Conservation (phyloP, 2,329 filamentous ascomycete genomes). For the Epichloe hybrida region DNA sequence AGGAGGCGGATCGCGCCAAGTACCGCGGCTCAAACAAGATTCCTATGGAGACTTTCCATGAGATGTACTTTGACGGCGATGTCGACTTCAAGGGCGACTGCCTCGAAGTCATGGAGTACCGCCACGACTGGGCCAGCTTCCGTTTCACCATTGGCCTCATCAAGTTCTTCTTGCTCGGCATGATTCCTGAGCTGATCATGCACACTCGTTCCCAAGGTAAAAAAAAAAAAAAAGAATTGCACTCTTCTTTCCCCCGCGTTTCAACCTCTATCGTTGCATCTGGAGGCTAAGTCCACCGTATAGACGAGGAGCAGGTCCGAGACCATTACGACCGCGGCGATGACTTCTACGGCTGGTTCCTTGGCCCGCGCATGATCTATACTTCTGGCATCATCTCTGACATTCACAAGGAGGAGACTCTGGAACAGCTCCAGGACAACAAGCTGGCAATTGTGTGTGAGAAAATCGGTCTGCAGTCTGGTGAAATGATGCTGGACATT, state of each 20-base stretch:
- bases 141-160: conserved; percentile 75
- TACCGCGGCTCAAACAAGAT: conserved; percentile 72
- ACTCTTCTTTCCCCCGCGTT: too few species aligned
- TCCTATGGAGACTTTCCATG: conserved; percentile 85
- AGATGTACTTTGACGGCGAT: conserved; percentile 93
- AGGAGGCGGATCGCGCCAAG: conserved; percentile 43
- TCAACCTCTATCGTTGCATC: too few species aligned
- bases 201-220: conserved; percentile 74
- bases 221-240: not conserved
- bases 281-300: conserved; percentile 6
- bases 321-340: conserved; percentile 97
- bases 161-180: conserved; percentile 76
- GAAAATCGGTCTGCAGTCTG: conserved; percentile 75
- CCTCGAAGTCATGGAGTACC: conserved; percentile 80
- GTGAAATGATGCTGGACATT: conserved; percentile 80
- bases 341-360: conserved; percentile 97
- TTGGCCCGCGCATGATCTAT: conserved; percentile 97
- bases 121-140: conserved; percentile 96
- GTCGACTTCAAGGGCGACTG: conserved; percentile 92
- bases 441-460: conserved; percentile 91
- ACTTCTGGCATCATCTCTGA: conserved; percentile 91
- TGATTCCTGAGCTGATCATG: conserved; percentile 83
- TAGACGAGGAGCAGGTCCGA: conserved; percentile 86
- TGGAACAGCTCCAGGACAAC: conserved; percentile 96
- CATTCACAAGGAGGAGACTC: conserved; percentile 70